Evolutionary conservation across 2,329 filamentous ascomycete species (phyloP), one percentile per base, ranked within the genome.

Genomic region (Hortaea sp.): DNA sequence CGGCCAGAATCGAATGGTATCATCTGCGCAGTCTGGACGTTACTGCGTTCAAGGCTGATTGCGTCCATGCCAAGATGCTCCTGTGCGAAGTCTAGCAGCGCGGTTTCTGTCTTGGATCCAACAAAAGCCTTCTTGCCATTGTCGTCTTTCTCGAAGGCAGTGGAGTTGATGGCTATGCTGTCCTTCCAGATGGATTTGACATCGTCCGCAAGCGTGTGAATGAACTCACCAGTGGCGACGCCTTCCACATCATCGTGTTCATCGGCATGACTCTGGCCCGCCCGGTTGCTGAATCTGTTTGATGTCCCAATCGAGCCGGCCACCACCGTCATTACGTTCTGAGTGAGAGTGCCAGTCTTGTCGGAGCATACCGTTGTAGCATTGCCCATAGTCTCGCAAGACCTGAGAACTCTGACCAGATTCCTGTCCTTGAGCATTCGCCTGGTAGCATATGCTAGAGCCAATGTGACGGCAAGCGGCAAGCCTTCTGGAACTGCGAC

Each of bases 71-170:
- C 82, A 10, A 88, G 69, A 57, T 78, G 71, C 42, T 84, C 78
- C 42, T 76, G 74, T 13, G 82, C 80, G 59, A 87, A 86, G 27
- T 73, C 70, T n/a, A 88, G 72, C 9, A 88, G 70, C 20, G 84
- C 84, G 4, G 82, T 86, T 60, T 88, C 84, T 0, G 84, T 88
- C 66, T 87, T 88, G 5, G 84, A 87, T 29, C 84, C 84, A 51
- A 88, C 74, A 53, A 85, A 88, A 0, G 74, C 66, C 12, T 65
- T 55, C 49, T 72, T 69, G 30, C 80, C 80, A 38, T 81, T 73
- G 39, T 78, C 72, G 39, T 82, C 77, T 5, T 76, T 74, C 58
- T 85, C 79, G 53, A 85, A 85, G 1, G 82, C 81, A 0, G 81
- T 83, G 0, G 82, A 84, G 58, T 84, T 85, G 53, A 84, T 67